Evolutionary conservation across 1,284 basidiomycete genomes (phyloP), one percentile per base, ranked within the genome.

Genomic region (Neotropicomus parvogracilis): DNA sequence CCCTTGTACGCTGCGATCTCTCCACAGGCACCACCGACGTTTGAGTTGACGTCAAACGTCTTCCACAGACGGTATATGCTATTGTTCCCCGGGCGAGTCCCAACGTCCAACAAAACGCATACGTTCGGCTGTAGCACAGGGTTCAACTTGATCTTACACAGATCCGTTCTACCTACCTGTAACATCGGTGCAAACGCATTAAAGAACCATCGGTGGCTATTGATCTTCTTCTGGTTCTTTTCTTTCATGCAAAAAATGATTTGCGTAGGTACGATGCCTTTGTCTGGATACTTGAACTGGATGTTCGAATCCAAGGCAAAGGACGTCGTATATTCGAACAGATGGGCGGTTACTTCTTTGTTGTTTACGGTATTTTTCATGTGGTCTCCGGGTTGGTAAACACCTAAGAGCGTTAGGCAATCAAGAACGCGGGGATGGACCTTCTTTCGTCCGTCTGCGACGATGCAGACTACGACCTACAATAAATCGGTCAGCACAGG

Each of bases 41-140:
- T 94, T 7, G 91, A 93, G 66, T 94, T 93, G 33, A 91, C 71
- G 62, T 97, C 94, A 62, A 97, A 97, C 1, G 89, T 79, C 68
- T 98, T 97, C 95, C 95, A 98, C 4, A 98, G 77, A 54, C 88
- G 81, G 65, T 98, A 98, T 31, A 97, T 79, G 42, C 88, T 89
- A 55, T 88, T 93, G 44, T 81, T 81, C 2, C 80, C 82, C 0
- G 95, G 95, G 21, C 85, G 80, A 5, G 95, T 98, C 1, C 95
- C 95, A 3, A 98, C 97, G 57, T 99, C 95, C 40, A 99, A 67
- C 33, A 97, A 72, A 6, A 94, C 79, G 57, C 90, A 93, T 3
- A 97, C 83, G 59, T 95, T 95, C 5, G 92, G 92, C 79, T 91
- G 50, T 6, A 21, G 42, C 34, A 44, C 19, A 6, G 2, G 21